These are phyloP conservation scores for Biscogniauxia marginata DNA, from an alignment of 2,329 filamentous ascomycete genomes.

Conservation along the genomic window DNA sequence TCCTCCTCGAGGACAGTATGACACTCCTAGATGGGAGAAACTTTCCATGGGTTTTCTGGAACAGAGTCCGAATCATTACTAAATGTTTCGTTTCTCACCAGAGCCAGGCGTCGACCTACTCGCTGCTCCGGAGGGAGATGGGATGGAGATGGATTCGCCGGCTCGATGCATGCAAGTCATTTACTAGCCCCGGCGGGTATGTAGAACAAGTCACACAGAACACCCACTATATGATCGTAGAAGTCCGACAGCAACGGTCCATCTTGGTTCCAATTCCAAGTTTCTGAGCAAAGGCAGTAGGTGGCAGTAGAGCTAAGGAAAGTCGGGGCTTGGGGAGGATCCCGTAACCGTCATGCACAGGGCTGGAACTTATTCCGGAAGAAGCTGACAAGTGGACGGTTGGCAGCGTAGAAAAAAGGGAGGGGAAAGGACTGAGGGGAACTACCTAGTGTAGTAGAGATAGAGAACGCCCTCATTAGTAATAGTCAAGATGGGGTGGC, in stretches of 20 bases:
- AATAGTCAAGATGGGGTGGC: neutral
- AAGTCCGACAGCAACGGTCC: conserved; percentile 18
- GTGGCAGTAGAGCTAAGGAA: neutral
- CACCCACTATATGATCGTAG: conserved; percentile 5
- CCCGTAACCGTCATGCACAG: neutral
- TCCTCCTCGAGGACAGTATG: neutral
- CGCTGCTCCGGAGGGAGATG: conserved; percentile 1
- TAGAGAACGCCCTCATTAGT: too few relatives aligned
- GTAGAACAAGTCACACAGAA: conserved; percentile 21
- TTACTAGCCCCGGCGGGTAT: conserved; percentile 34
- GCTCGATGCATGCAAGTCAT: conserved; percentile 27
- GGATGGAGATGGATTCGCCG: conserved; percentile 1
- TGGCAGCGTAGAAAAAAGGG: neutral
- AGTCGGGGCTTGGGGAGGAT: neutral
- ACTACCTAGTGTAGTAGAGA: neutral
- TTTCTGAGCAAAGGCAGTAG: neutral
- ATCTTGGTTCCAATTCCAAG: conserved; percentile 15
- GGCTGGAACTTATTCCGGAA: neutral
- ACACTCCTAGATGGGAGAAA: neutral
- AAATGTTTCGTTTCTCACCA: neutral
- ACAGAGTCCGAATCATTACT: neutral
- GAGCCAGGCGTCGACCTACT: conserved; percentile 19
- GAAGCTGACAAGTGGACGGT: neutral
- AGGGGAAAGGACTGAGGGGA: neutral
- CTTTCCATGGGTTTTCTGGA: neutral